Evolutionary conservation across 805 yeast genomes (phyloP).

Genomic region (Gaillardinia entomophila): DNA sequence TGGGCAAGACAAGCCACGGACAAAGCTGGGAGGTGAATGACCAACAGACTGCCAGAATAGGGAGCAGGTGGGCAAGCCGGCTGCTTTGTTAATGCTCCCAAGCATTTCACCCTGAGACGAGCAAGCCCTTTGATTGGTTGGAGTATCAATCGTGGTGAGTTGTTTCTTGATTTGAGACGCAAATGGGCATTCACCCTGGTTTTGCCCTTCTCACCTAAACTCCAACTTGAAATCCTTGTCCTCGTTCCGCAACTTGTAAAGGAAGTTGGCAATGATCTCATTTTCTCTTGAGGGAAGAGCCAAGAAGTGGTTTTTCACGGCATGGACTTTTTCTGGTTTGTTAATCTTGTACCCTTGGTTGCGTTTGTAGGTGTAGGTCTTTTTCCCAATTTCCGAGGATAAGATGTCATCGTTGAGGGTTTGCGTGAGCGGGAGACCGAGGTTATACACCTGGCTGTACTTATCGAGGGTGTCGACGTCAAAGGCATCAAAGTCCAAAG

Average conservation of each 20-base stretch:
- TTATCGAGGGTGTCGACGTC: constrained; percentile 61
- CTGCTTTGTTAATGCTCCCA: too few species aligned
- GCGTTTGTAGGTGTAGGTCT: constrained; percentile 42
- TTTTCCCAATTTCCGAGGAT: constrained; percentile 67
- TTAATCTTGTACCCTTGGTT: constrained; percentile 39
- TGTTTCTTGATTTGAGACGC: too few species aligned
- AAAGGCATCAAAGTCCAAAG: constrained; percentile 64
- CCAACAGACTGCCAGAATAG: too few species aligned
- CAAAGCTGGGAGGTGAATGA: too few species aligned
- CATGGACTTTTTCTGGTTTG: constrained; percentile 54
- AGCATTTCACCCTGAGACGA: too few species aligned
- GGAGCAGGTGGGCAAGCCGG: too few species aligned
- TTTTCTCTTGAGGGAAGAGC: constrained; percentile 61
- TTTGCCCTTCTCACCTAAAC: too few species aligned
- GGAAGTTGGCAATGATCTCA: constrained; percentile 81
- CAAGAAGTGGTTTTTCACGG: constrained; percentile 65
- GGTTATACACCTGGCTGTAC: constrained; percentile 57
- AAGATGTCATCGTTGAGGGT: constrained; percentile 67
- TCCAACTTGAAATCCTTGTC: constrained; percentile 36
- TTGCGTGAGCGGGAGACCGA: constrained; percentile 54
- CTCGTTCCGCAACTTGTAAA: constrained; percentile 79
- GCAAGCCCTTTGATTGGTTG: too few species aligned
- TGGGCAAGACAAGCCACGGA: too few species aligned
- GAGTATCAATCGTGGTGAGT: too few species aligned
- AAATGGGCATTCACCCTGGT: too few species aligned